Conservation (phyloP, 257 asterid species). For the Mitragyna speciosa region DNA sequence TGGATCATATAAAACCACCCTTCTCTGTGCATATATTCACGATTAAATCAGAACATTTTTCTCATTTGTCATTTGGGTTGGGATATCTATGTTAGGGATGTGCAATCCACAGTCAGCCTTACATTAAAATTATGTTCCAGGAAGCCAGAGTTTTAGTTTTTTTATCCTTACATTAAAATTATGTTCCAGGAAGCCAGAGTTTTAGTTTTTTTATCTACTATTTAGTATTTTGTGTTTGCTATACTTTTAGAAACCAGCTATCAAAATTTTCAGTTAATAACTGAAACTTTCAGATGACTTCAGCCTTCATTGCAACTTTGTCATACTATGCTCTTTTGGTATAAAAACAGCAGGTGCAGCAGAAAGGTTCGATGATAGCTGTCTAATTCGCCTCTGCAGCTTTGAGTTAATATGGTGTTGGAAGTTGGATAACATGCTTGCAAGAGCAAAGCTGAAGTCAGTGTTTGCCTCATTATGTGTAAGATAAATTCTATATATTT, state of each 20-base stretch:
- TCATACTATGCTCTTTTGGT: background rate
- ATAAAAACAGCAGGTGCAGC: background rate
- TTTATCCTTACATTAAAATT: conserved; percentile 6
- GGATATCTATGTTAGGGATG: conserved; percentile 4
- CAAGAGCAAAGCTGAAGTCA: background rate
- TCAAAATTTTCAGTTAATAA: conserved; percentile 7
- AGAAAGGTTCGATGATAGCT: background rate
- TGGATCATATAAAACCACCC: background rate
- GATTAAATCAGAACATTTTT: conserved; percentile 18
- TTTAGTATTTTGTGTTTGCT: conserved; percentile 1
- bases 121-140: conserved; percentile 10
- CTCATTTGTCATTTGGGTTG: conserved; percentile 9
- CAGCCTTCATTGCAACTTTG: conserved; percentile 3
- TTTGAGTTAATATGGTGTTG: background rate
- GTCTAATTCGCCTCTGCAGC: background rate
- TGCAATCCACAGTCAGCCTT: conserved; percentile 1
- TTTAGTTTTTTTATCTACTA: conserved; percentile 1
- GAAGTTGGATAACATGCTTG: background rate
- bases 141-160: too few relatives aligned
- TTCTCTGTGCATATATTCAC: conserved; percentile 1
- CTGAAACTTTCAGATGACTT: conserved; percentile 11
- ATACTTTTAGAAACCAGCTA: background rate
- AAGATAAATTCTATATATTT: background rate
- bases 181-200: conserved; percentile 15
- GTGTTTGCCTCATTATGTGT: background rate